A percentile compares a stretch with the other conserved stretches of the same genome.
phyloP scores from a whole-genome alignment of 208 protist species.

The Trypanosoma lewisi region DNA sequence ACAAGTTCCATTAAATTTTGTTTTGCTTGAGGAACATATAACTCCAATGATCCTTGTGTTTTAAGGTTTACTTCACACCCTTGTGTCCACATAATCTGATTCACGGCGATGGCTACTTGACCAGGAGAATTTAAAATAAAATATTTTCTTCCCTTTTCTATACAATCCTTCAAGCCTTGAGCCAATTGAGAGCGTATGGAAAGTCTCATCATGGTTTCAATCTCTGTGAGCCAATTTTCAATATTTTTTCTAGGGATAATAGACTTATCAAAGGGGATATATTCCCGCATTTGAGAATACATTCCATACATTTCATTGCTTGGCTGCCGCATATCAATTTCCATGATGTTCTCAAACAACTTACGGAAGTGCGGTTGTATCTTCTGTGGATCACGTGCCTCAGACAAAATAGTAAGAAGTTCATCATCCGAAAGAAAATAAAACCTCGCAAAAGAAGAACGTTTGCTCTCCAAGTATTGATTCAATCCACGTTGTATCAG shows the following conservation, averaged over 20 bases:
- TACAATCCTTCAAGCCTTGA: conserved; percentile 76
- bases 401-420: conserved; percentile 93
- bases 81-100: conserved; percentile 94
- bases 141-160: conserved; percentile 59
- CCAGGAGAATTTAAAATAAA: conserved; percentile 85
- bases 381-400: conserved; percentile 93
- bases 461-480: conserved; percentile 96
- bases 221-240: conserved; percentile 97
- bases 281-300: conserved; percentile 95
- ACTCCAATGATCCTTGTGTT: conserved; percentile 76
- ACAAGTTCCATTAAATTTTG: conserved; percentile 89
- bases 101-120: conserved; percentile 91
- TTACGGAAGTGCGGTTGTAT: conserved; percentile 97
- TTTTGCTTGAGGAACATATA: conserved; percentile 83
- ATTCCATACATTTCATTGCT: conserved; percentile 95
- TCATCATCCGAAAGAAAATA: conserved; percentile 94
- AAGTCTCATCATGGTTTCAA: conserved; percentile 94
- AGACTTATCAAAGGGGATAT: conserved; percentile 90
- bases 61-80: conserved; percentile 85
- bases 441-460: conserved; percentile 92
- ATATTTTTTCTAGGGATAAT: conserved; percentile 95
- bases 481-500: conserved; percentile 95
- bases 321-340: conserved; percentile 85
- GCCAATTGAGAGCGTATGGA: conserved; percentile 90
- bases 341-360: conserved; percentile 95